Evolutionary conservation across 306 rosid species (phyloP).

Genomic region (Casuarina cunninghamiana): DNA sequence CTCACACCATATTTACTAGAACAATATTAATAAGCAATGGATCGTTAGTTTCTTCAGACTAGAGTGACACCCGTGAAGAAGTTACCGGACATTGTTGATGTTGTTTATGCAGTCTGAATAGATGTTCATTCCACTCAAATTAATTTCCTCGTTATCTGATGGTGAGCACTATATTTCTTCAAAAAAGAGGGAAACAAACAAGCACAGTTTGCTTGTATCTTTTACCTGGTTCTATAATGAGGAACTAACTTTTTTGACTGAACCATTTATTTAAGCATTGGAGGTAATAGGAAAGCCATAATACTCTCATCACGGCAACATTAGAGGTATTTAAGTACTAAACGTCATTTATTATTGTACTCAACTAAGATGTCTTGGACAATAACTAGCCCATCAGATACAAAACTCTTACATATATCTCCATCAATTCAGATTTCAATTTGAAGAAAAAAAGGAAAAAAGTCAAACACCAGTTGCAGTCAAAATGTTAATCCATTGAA

Average conservation of each 20-base stretch:
- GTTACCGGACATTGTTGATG: neutral
- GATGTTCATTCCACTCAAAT: neutral
- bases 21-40: neutral
- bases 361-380: neutral
- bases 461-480: neutral
- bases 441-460: neutral
- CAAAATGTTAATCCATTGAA: no score
- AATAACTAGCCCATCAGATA: neutral
- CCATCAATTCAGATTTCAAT: neutral
- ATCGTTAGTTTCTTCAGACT: neutral
- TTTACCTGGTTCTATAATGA: neutral
- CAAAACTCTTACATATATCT: neutral
- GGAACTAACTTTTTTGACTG: neutral
- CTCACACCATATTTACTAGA: neutral
- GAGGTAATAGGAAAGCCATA: neutral
- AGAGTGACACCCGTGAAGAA: neutral
- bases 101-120: neutral
- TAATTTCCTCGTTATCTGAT: neutral
- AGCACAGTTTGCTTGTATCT: neutral
- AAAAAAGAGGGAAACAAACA: neutral
- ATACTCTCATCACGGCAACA: neutral
- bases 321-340: neutral
- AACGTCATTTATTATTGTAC: neutral
- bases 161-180: neutral
- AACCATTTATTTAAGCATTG: neutral